Base-by-base conservation (phyloP, 306 rosid genomes). In the Quercus ilex region DNA sequence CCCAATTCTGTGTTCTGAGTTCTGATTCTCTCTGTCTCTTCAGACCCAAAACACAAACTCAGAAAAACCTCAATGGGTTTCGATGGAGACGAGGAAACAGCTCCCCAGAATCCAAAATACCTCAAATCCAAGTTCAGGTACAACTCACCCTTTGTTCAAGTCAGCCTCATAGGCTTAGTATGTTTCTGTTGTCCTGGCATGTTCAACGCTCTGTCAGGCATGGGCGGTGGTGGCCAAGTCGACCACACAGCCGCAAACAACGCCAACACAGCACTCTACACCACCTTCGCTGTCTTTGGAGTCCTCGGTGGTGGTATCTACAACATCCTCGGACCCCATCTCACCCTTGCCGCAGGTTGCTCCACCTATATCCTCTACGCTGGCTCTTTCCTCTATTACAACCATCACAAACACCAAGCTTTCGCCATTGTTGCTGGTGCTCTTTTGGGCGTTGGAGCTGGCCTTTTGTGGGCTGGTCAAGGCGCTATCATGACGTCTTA, bases 401-500 rank as follows among this genome's bases (percentile, higher is more conserved):
- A 95, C 73, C 99, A 95, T 67, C 14, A 85, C 83, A 83, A 91
- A 6, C 80, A 85, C 73, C 98, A 93, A 71, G 77, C 76, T 15
- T 91, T 92, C n/a, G 94, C 90, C 26, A 82, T 92, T 4, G 33
- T 76, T 9, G 74, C 99, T 5, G 98, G 99, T 0, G 97, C 88
- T 6, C 8, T 91, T 10, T 92, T 95, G 0, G 99, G 99, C 0
- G 46, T 89, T 0, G 99, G 99, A 0, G 98, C 99, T 0, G 99
- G 99, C 0, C 92, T 95, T 4, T 82, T 95, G 0, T 95, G 99
- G 99, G 94, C 97, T 0, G 88, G 89, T 0, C 88, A 95, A 55
- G 99, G 99, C 1, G 98, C 98, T 31, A 95, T 95, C 78, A 91
- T 95, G 99, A 95, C 99, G 1, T 95, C 99, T 0, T 93, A 95